Base-by-base conservation (phyloP, 768 basidiomycete species). In the Mycena leptocephala region DNA sequence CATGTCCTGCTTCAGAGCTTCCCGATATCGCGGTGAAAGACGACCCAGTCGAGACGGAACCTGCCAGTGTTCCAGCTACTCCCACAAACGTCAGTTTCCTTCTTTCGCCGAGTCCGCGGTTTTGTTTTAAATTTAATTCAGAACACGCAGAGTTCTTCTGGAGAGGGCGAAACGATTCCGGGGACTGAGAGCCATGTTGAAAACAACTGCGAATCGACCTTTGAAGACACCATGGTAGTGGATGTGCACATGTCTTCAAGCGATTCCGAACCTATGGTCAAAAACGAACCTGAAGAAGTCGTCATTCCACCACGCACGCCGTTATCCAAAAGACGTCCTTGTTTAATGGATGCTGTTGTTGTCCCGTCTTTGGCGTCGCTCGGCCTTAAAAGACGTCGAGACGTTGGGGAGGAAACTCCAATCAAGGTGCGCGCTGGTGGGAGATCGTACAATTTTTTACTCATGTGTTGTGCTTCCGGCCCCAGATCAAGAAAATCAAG, bases 401-500 rank as follows among this genome's bases (percentile, higher is more conserved):
- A 11, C 14, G 8, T 24, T 37, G 9, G 37, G 22, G 46, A n/a
- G 32, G 46, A 48, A 35, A n/a, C 22, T 14, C 18, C 22, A 65
- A 65, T 22, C 46, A n/a, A 65, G 46, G 64, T 65, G 43, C 43
- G 43, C 43, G 22, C 43, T 46, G 16, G 6, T 46, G 43, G 22
- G 43, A 20, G 2, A 46, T 22, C 18, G 18, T 46, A 20, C 22
- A 37, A 13, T 13, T 16, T 24, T 24, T 37, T 46, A 0, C 37
- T 56, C 28, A 43, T 22, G 58, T 20, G 10, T n/a, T 70, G n/a
- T 20, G 18, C 11, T 69, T 13, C 1, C 59, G 65, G 71, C 61
- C 35, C 18, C 22, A 26, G 28, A 6, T 62, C 35, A 71, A 71
- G 28, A 64, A 72, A 58, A 55, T 74, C 46, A 74, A 74, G 37